Evolutionary conservation across 2,329 filamentous ascomycete genomes (phyloP), one percentile per base, ranked within the genome.

Genomic region (Ascochyta pisi): DNA sequence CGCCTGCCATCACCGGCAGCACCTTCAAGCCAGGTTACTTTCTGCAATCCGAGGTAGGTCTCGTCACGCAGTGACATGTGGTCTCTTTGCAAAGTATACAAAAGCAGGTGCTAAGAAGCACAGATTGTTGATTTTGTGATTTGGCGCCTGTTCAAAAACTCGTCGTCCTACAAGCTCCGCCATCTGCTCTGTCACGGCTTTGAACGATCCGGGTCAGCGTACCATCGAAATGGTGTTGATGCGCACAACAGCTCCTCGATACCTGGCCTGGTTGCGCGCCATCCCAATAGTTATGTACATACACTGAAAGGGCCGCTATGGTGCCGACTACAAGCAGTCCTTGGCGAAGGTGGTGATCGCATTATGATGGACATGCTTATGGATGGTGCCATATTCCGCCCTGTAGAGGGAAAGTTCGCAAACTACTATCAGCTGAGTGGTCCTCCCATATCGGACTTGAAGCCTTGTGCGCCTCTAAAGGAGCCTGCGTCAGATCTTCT

Each of bases 121-220:
- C 45, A 82, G 79, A 76, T 79, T 62, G 79, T 83, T 27, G 77
- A 82, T 61, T 81, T 79, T 57, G 76, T 78, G 15, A 85, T 97
- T 38, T 92, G 89, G 86, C 81, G 85, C 9, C 79, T 96, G 2
- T 96, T 96, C 73, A 85, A 84, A 12, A 82, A 84, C 63, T 77
- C 81, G 29, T 67, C 74, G 26, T 76, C 75, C 55, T 73, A 79
- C 45, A 84, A 83, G 67, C 88, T 89, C 1, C 83, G 85, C 46
- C 91, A 97, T 76, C 68, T 96, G 5, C 83, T 99, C 4, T 93
- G 91, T 64, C 89, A 96, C 79, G 94, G 94, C 23, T 96, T 88
- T 66, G 86, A 89, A 65, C 85, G 82, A 63, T 73, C 76, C 3
- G 70, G 74, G 38, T 65, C 62, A 42, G 23, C 57, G 48, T 62